Percentiles rank a stretch among this genome's conserved stretches.
phyloP scores from a whole-genome alignment of 805 yeast genomes.

The Metschnikowia hibisci region DNA sequence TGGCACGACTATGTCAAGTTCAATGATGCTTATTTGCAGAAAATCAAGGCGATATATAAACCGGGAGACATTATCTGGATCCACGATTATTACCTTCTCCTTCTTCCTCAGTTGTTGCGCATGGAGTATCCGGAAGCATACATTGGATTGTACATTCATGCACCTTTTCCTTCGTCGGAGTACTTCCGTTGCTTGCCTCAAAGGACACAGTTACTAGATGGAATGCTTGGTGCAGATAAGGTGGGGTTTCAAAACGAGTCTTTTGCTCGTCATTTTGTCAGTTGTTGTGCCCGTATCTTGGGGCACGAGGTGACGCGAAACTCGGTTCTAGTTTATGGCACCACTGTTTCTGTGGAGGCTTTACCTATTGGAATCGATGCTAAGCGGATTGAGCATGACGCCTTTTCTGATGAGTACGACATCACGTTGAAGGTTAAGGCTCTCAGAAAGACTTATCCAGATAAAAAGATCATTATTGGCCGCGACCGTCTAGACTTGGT shows the following conservation, averaged over 20 bases:
- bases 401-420: constrained; percentile 35
- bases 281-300: constrained; percentile 81
- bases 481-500: constrained; percentile 90
- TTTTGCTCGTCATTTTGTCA: constrained; percentile 85
- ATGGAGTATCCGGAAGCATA: constrained; percentile 69
- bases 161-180: constrained; percentile 95
- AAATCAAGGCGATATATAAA: constrained; percentile 63
- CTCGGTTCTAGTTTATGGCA: constrained; percentile 69
- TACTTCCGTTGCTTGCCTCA: constrained; percentile 86
- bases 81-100: constrained; percentile 81
- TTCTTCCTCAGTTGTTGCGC: constrained; percentile 79
- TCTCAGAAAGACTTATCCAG: constrained; percentile 58
- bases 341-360: constrained; percentile 66
- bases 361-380: constrained; percentile 91
- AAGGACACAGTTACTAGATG: constrained; percentile 78
- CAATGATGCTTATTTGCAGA: constrained; percentile 86
- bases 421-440: constrained; percentile 63
- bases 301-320: constrained; percentile 70
- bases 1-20: constrained; percentile 89
- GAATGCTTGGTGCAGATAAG: constrained; percentile 85
- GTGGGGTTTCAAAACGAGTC: constrained; percentile 83
- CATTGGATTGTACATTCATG: constrained; percentile 77
- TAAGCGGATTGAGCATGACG: constrained; percentile 59
- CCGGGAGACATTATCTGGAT: constrained; percentile 93
- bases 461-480: constrained; percentile 80